Base-by-base conservation (phyloP, 2,329 filamentous ascomycete species). In the Plenodomus biglobosus region DNA sequence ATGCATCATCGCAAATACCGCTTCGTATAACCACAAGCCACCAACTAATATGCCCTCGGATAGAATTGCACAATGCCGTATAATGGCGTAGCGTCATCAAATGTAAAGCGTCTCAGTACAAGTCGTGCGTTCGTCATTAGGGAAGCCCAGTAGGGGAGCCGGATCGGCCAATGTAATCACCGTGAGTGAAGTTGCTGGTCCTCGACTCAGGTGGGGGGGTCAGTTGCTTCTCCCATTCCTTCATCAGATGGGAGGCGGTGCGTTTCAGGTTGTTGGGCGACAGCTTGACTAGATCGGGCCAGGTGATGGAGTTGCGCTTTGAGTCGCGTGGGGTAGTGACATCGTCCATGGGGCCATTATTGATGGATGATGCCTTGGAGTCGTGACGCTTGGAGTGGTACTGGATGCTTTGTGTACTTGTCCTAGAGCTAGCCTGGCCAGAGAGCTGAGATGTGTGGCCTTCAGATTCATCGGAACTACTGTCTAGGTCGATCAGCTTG, bases 191-290 rank as follows among this genome's bases (percentile, higher is more conserved):
- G 44, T 55, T 64, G 7, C 60, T 43, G 20, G 60, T 58, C 38
- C 68, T 52, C 16, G 68, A 65, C 56, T 71, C 67, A 2, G 69
- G 63, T 7, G 69, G 65, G 7, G 83, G 78, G 2, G 81, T 84
- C 13, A 92, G 75, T 57, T 83, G 88, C 70, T 85, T 89, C 75
- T 97, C 92, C 89, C 90, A 95, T 67, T 96, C 91, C 56, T 85
- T 87, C 84, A 96, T 90, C 48, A 96, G 78, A 53, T 87, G 88
- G 30, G 85, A 88, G n/a, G 92, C 89, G 1, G 89, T 92, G 32
- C 85, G 82, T 68, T 90, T 89, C 59, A 96, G 75, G 61, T 90
- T 91, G 58, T 84, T 85, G 0, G 91, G 88, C 8, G 84, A 82
- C 36, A 91, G 74, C 55, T 86, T 85, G 66, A 85, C 85, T 46